Conservation (phyloP, 2,329 filamentous ascomycete species). For the Neonectria magnoliae region DNA sequence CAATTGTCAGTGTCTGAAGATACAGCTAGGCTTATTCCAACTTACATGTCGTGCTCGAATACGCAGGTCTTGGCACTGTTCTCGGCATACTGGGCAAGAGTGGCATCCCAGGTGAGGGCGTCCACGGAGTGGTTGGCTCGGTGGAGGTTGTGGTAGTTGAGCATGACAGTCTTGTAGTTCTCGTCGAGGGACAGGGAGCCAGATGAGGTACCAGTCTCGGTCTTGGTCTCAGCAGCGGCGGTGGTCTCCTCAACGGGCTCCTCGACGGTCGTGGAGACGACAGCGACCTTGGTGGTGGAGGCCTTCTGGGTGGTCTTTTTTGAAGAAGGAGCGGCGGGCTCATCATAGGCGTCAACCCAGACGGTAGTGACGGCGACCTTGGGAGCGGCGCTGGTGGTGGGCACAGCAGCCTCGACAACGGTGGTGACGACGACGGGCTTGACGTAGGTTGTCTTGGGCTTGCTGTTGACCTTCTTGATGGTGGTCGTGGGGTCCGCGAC, state of each 20-base stretch:
- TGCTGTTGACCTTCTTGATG: conserved; percentile 15
- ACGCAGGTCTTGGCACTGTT: conserved; percentile 73
- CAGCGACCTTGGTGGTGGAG: not conserved
- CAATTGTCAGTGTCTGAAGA: conserved; percentile 45
- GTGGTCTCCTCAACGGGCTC: not conserved
- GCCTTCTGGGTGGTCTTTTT: not conserved
- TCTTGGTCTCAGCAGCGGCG: not conserved
- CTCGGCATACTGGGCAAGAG: conserved; percentile 71
- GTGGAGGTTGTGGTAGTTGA: conserved; percentile 87
- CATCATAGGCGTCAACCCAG: conserved; percentile 12
- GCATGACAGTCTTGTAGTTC: conserved; percentile 52
- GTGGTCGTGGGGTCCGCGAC: conserved; percentile 27
- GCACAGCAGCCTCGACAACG: not conserved
- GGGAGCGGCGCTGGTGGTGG: conserved; percentile 17
- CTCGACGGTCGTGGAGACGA: not conserved
- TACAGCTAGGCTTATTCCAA: conserved; percentile 24
- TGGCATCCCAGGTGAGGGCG: conserved; percentile 71
- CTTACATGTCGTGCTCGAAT: conserved; percentile 82
- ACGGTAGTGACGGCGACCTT: conserved; percentile 15
- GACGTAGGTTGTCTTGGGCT: conserved; percentile 16
- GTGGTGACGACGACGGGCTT: conserved; percentile 9
- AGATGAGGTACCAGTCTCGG: conserved; percentile 17
- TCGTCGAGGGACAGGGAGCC: conserved; percentile 22
- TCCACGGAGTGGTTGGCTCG: conserved; percentile 81
- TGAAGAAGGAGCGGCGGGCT: conserved; percentile 5